Conservation (phyloP, 805 yeast genomes). For the Suhomyces sp. region DNA sequence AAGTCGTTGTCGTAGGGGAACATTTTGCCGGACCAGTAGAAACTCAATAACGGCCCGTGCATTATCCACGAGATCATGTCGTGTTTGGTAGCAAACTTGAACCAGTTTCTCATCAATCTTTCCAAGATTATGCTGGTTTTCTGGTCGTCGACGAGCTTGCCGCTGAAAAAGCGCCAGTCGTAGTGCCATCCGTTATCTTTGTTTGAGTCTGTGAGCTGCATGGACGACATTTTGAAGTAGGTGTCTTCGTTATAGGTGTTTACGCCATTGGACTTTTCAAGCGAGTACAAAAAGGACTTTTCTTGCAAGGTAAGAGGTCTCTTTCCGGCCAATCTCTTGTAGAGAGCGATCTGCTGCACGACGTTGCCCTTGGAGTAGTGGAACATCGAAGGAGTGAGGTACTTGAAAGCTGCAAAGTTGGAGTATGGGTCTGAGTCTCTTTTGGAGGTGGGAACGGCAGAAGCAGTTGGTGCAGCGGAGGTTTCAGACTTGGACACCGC, state of each 20-base stretch:
- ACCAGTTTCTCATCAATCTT: constrained; percentile 49
- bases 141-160: constrained; percentile 44
- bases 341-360: constrained; percentile 1
- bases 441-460: background rate
- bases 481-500: background rate
- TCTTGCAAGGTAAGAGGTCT: background rate
- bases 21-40: constrained; percentile 20
- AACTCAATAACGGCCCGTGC: constrained; percentile 18
- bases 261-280: constrained; percentile 5
- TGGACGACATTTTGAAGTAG: constrained; percentile 36
- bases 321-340: background rate
- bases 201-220: constrained; percentile 23
- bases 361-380: background rate
- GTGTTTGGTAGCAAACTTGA: constrained; percentile 42
- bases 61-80: constrained; percentile 38
- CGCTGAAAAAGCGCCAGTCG: constrained; percentile 60
- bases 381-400: background rate
- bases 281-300: background rate
- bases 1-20: constrained; percentile 23
- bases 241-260: constrained; percentile 18
- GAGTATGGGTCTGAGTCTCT: background rate
- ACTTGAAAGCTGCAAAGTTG: background rate
- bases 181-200: constrained; percentile 49
- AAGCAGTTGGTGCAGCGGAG: background rate
- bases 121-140: constrained; percentile 32